Evolutionary conservation across 2,329 filamentous ascomycete genomes (phyloP).

Genomic region (Teratosphaeria zuluensis): DNA sequence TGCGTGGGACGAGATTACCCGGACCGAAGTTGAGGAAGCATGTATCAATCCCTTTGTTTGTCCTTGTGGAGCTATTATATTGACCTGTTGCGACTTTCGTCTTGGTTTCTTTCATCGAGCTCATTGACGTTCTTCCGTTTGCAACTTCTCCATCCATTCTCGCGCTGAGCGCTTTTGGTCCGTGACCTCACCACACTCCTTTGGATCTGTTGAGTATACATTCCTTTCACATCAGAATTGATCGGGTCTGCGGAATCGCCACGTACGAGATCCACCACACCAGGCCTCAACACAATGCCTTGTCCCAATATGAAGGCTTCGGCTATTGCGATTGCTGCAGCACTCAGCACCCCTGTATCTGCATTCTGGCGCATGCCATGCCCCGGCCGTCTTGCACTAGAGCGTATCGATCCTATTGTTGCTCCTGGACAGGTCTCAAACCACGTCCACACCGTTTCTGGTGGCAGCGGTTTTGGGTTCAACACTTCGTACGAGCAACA

Average conservation of each 20-base stretch:
- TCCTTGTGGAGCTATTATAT: background rate
- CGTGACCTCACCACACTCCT: conserved; percentile 6
- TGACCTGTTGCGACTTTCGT: background rate
- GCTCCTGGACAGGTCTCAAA: conserved; percentile 47
- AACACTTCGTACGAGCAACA: conserved; percentile 53
- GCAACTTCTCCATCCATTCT: background rate
- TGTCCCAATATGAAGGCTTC: background rate
- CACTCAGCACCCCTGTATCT: conserved; percentile 38
- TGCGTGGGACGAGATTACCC: conserved; percentile 2
- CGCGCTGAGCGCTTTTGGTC: conserved; percentile 7
- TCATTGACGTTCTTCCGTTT: background rate
- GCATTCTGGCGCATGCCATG: conserved; percentile 64
- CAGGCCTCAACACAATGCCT: conserved; percentile 1
- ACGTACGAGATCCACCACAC: background rate
- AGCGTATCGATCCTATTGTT: conserved; percentile 60
- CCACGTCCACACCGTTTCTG: conserved; percentile 64
- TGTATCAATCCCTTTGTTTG: background rate
- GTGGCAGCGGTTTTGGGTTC: conserved; percentile 57
- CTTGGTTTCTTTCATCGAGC: background rate
- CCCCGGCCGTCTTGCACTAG: conserved; percentile 50
- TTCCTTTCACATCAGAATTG: conserved; percentile 1
- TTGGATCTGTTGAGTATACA: conserved; percentile 1
- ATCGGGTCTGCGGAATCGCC: background rate
- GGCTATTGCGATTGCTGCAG: conserved; percentile 15
- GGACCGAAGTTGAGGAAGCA: background rate